Evolutionary conservation across 1,284 basidiomycete genomes (phyloP), one percentile per base, ranked within the genome.

Genomic region (Tetrapyrgos nigripes): DNA sequence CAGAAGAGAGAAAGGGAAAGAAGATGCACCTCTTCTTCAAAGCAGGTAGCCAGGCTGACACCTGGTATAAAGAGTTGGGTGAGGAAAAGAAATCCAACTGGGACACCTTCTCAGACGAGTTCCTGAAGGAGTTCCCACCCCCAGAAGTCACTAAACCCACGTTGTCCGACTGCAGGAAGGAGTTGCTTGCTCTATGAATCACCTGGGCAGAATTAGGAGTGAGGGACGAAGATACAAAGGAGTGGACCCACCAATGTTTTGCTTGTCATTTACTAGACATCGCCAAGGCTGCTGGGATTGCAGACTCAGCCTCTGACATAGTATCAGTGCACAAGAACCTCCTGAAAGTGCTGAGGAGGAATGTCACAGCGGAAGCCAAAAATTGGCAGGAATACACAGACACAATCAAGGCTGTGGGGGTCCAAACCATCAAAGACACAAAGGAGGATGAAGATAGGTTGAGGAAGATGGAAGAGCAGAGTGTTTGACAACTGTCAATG

Each of bases 211-310:
- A 50, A 27, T 29, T 50, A 27, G 48, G 48, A 4, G 21, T n/a
- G 4, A 26, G 48, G 19, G 27, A 50, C 21, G 26, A 50, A 21
- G 27, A 14, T 11, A 29, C 48, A 17, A 4, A 31, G 27, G 27
- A 50, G 21, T 50, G 48, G 48, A 28, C 27, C 11, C 48, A 50
- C 48, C n/a, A 29, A 29, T n/a, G 26, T n/a, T 50, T 50, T n/a
- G 48, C 48, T 4, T n/a, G 48, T 19, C 23, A 50, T 11, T 27
- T 50, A 29, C 27, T 50, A 14, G 27, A 50, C 48, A 17, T 50
- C n/a, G 48, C 48, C 3, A 50, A 50, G 27, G 48, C 48, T 14
- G 48, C 48, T 4, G 27, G 24, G 17, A 50, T 50, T 17, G 48
- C 48, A 3, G 31, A 17, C 24, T 17, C 10, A 4, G 11, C 48